Percentiles rank a stretch among this genome's conserved stretches.
These are phyloP conservation scores for Magnolia officinalis DNA, from an alignment of 164 flowering plant species.

Conservation along the genomic window DNA sequence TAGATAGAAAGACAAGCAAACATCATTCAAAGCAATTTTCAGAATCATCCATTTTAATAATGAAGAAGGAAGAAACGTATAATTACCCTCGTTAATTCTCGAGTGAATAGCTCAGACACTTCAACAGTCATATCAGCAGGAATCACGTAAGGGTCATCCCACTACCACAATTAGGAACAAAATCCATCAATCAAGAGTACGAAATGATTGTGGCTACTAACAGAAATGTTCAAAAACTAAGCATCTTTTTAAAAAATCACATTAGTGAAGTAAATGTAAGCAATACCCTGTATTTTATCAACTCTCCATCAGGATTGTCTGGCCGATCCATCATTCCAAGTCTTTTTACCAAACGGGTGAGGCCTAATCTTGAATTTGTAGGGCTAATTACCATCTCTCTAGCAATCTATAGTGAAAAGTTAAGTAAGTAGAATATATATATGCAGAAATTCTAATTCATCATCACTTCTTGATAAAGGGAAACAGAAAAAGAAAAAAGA, in stretches of 20 bases:
- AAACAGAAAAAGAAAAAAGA: too few species aligned
- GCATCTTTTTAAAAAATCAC: too few species aligned
- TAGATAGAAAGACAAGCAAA: neutral
- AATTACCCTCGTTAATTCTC: constrained; percentile 87
- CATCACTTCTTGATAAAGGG: neutral
- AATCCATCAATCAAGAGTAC: neutral
- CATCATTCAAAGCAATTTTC: neutral
- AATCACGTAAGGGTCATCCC: constrained; percentile 88
- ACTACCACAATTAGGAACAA: constrained; percentile 41
- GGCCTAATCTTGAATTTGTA: constrained; percentile 73
- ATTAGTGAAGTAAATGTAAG: neutral
- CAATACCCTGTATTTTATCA: constrained; percentile 71
- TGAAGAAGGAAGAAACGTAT: constrained; percentile 6
- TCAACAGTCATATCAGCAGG: constrained; percentile 83
- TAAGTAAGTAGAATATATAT: constrained; percentile 5
- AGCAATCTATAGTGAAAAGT: constrained; percentile 59
- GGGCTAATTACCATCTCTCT: constrained; percentile 99
- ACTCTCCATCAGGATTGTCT: constrained; percentile 67
- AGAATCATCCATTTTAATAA: neutral
- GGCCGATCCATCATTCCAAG: constrained; percentile 55
- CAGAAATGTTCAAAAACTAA: neutral
- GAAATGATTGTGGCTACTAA: neutral
- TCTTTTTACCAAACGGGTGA: constrained; percentile 58
- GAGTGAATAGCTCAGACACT: constrained; percentile 84
- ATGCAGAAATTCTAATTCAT: neutral